Conservation (phyloP, 2,329 filamentous ascomycete species). For the Apiospora arundinis region DNA sequence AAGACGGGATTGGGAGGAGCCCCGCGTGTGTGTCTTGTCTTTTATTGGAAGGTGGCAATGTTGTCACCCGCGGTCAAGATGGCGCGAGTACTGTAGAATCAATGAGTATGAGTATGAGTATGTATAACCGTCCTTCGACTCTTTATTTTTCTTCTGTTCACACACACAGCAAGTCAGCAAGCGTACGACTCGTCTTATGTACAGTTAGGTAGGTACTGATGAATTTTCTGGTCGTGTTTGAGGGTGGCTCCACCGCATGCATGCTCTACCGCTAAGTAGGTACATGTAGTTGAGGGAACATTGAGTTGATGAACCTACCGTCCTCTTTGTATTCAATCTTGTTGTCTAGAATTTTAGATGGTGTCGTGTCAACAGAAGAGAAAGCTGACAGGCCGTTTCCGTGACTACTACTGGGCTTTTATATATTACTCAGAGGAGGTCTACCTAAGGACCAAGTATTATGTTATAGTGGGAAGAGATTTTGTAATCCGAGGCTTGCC, state of each 20-base stretch:
- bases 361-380: background rate
- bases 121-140: too few relatives aligned
- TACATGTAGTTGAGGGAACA: too few relatives aligned
- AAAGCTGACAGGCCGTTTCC: background rate
- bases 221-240: background rate
- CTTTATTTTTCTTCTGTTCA: background rate
- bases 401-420: background rate
- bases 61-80: constrained; percentile 12
- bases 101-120: background rate
- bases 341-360: background rate
- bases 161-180: background rate
- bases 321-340: background rate
- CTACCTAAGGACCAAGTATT: background rate
- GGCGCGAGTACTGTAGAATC: background rate
- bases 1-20: background rate
- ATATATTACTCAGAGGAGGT: background rate
- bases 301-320: background rate
- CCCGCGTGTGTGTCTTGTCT: background rate
- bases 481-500: constrained; percentile 18
- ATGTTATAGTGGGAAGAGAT: constrained; percentile 19
- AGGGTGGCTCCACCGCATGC: background rate
- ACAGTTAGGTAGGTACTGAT: background rate
- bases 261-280: too few relatives aligned
- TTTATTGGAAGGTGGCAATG: constrained; percentile 8
- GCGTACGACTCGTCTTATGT: background rate